These are phyloP conservation scores for Myrica gale DNA, from an alignment of 306 rosid species.

Conservation along the genomic window DNA sequence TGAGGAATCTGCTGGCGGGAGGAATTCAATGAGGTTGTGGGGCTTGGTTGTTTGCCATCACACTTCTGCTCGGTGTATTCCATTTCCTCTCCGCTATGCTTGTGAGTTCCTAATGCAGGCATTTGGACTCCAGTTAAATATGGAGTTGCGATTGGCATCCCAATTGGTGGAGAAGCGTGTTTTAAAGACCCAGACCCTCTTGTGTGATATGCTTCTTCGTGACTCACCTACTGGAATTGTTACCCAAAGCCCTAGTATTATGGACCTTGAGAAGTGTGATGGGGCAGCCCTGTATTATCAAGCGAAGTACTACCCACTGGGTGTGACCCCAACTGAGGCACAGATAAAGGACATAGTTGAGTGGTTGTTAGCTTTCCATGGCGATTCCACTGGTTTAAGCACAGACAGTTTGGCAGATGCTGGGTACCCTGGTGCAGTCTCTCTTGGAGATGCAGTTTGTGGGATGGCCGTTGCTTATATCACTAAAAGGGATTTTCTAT, in stretches of 20 bases:
- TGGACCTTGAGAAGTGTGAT: slow-evolving; percentile 90
- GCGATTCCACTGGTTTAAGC: slow-evolving; percentile 92
- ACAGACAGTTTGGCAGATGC: slow-evolving; percentile 97
- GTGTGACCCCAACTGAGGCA: slow-evolving; percentile 74
- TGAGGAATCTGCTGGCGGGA: slow-evolving; percentile 52
- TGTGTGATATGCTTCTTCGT: slow-evolving; percentile 97
- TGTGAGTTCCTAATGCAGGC: slow-evolving; percentile 99
- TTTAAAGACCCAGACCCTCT: slow-evolving; percentile 82
- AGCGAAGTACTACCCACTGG: slow-evolving; percentile 64
- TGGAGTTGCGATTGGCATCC: slow-evolving; percentile 82
- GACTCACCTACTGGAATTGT: slow-evolving; percentile 86
- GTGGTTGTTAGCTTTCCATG: slow-evolving; percentile 81
- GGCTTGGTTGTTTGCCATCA: slow-evolving; percentile 99
- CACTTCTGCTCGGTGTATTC: slow-evolving; percentile 77
- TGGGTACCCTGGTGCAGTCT: slow-evolving; percentile 84
- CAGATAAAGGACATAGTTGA: slow-evolving; percentile 84
- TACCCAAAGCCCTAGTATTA: slow-evolving; percentile 88
- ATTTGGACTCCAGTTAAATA: slow-evolving; percentile 84
- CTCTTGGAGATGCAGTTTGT: slow-evolving; percentile 89
- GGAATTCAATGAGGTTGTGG: slow-evolving; percentile 72
- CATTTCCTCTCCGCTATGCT: slow-evolving; percentile 89
- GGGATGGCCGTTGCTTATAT: slow-evolving; percentile 98
- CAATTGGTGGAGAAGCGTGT: slow-evolving; percentile 81
- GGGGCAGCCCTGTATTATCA: slow-evolving; percentile 83
- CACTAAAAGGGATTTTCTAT: slow-evolving; percentile 70